Conservation (phyloP, 192 early-diverging fungal species). For the Backusella luteola region DNA sequence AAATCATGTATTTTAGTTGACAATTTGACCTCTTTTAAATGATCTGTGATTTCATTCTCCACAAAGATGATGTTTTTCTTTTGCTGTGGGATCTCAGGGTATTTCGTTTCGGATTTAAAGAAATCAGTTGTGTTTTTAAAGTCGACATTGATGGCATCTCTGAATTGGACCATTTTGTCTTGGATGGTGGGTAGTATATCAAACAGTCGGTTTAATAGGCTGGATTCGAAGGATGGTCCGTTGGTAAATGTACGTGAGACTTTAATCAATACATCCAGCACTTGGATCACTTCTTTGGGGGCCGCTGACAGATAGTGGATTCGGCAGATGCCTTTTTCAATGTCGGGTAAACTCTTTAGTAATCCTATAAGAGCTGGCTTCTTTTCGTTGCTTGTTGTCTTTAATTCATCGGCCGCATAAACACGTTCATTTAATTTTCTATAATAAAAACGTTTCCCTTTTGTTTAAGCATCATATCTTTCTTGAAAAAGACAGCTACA, state of each 20-base stretch:
- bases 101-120: conserved; percentile 53
- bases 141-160: not conserved
- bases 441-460: not conserved
- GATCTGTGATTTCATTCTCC: conserved; percentile 52
- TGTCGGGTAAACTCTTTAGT: conserved; percentile 56
- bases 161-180: not conserved
- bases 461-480: not conserved
- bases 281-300: conserved; percentile 58
- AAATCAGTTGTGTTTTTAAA: conserved; percentile 48
- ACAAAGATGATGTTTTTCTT: conserved; percentile 52
- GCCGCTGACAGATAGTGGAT: conserved; percentile 61
- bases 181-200: conserved; percentile 38
- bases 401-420: conserved; percentile 61
- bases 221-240: conserved; percentile 25
- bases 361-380: conserved; percentile 35
- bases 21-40: conserved; percentile 51
- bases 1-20: conserved; percentile 45
- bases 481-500: not conserved
- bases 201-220: conserved; percentile 37
- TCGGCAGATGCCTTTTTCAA: conserved; percentile 64
- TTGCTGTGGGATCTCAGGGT: conserved; percentile 45
- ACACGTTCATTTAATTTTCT: conserved; percentile 51
- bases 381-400: conserved; percentile 30
- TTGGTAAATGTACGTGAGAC: conserved; percentile 30
- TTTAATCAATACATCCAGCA: conserved; percentile 47